phyloP scores from a whole-genome alignment of 169 alveolate species.

The Miamiensis avidus region DNA sequence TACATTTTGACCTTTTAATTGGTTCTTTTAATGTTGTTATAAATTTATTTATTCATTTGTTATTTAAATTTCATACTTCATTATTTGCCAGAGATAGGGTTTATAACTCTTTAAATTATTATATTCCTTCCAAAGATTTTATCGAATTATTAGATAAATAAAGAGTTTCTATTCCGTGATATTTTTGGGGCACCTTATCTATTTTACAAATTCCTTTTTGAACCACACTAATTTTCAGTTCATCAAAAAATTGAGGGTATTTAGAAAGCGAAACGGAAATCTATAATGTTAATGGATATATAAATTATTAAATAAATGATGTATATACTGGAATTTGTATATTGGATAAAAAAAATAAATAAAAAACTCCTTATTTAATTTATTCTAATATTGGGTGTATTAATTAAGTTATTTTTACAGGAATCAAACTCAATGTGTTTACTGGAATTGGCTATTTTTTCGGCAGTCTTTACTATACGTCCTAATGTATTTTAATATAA shows the following conservation, averaged over 20 bases:
- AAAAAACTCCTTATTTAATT: too few species aligned
- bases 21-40: background rate
- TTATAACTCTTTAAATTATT: slow-evolving; percentile 2
- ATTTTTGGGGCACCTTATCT: slow-evolving; percentile 10
- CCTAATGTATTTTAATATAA: background rate
- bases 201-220: background rate
- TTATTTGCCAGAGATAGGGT: slow-evolving; percentile 12
- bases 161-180: slow-evolving; percentile 4
- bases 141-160: slow-evolving; percentile 8
- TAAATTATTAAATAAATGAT: background rate
- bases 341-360: background rate
- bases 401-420: background rate
- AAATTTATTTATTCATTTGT: background rate
- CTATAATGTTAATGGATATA: background rate
- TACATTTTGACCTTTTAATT: background rate
- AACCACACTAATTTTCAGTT: slow-evolving; percentile 4
- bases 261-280: background rate
- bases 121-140: slow-evolving; percentile 5
- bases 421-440: background rate
- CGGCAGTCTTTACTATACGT: background rate
- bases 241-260: slow-evolving; percentile 19
- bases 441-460: too few species aligned
- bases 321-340: background rate
- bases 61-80: background rate
- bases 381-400: too few species aligned